Evolutionary conservation across 2,329 filamentous ascomycete genomes (phyloP).

Genomic region (Beauveria sp.): DNA sequence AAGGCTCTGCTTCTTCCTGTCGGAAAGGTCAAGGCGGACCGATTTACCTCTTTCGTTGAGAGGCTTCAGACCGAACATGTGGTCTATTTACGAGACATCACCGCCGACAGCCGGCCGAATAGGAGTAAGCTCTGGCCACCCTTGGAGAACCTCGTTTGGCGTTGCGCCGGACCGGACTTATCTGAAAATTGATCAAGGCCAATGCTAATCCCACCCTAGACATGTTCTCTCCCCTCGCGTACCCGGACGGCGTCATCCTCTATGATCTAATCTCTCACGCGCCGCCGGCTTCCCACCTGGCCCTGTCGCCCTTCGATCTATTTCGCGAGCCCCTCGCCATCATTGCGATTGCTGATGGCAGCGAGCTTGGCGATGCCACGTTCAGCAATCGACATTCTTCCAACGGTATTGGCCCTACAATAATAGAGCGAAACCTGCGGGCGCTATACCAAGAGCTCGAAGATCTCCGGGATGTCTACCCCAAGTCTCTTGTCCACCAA

Average conservation of each 20-base stretch:
- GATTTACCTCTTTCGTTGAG: constrained; percentile 71
- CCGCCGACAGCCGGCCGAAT: constrained; percentile 73
- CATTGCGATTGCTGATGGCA: constrained; percentile 76
- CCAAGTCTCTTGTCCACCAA: constrained; percentile 69
- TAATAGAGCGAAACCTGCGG: constrained; percentile 49
- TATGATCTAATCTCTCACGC: constrained; percentile 80
- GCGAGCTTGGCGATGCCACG: constrained; percentile 51
- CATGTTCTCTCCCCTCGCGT: constrained; percentile 88
- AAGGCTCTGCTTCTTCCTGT: constrained; percentile 80
- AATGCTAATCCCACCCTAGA: constrained; percentile 41
- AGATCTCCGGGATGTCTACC: constrained; percentile 62
- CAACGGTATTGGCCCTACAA: constrained; percentile 41
- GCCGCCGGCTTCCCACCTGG: constrained; percentile 70
- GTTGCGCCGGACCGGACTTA: neutral
- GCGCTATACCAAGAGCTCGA: constrained; percentile 61
- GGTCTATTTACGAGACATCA: constrained; percentile 79
- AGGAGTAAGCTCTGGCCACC: constrained; percentile 55
- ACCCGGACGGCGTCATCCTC: constrained; percentile 76
- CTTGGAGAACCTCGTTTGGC: neutral
- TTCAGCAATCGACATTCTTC: constrained; percentile 48
- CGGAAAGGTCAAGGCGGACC: constrained; percentile 73
- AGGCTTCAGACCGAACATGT: constrained; percentile 73
- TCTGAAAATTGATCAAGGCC: neutral
- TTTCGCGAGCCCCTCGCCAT: constrained; percentile 79
- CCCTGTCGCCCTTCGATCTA: constrained; percentile 81